These are phyloP conservation scores for Stephanodiscus triporus DNA, from an alignment of 108 stramenopile genomes.

Conservation along the genomic window DNA sequence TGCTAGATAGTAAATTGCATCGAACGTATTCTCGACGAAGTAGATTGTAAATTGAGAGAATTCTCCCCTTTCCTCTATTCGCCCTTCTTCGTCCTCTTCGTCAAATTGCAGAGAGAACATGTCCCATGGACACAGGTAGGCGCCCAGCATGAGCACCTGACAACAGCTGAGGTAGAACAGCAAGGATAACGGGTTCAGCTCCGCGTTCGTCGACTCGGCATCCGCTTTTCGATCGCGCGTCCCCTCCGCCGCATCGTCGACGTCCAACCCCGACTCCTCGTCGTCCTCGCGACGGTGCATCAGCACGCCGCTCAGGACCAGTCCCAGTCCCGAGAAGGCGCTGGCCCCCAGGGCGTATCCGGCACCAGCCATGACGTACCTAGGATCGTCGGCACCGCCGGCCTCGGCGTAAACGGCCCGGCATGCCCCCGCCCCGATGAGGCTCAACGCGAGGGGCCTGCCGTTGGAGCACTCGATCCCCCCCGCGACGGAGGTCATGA, in stretches of 20 bases:
- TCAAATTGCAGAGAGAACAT: not conserved
- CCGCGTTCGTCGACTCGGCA: conserved; percentile 11
- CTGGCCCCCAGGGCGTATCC: conserved; percentile 24
- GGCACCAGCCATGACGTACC: conserved; percentile 18
- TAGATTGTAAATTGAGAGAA: conserved; percentile 17
- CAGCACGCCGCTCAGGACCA: conserved; percentile 32
- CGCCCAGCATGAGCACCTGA: conserved; percentile 30
- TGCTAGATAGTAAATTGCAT: conserved; percentile 19
- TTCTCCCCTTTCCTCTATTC: conserved; percentile 12
- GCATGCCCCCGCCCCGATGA: conserved; percentile 29
- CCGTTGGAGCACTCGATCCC: conserved; percentile 22
- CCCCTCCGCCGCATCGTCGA: not conserved
- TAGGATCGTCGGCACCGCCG: conserved; percentile 30
- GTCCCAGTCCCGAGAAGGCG: conserved; percentile 26
- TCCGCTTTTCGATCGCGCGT: conserved; percentile 1
- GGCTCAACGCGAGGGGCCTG: conserved; percentile 13
- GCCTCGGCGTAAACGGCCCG: conserved; percentile 35
- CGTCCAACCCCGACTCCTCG: conserved; percentile 1
- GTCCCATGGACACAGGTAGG: conserved; percentile 28
- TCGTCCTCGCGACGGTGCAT: conserved; percentile 12
- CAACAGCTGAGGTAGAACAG: conserved; percentile 33
- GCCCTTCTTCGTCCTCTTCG: not conserved
- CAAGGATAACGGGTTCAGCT: conserved; percentile 27
- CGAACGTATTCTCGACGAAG: conserved; percentile 12
- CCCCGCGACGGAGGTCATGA: conserved; percentile 23